Percentiles rank a stretch among this genome's conserved stretches.
Conservation (phyloP, 805 yeast species). For the Zygotorulaspora sp. region DNA sequence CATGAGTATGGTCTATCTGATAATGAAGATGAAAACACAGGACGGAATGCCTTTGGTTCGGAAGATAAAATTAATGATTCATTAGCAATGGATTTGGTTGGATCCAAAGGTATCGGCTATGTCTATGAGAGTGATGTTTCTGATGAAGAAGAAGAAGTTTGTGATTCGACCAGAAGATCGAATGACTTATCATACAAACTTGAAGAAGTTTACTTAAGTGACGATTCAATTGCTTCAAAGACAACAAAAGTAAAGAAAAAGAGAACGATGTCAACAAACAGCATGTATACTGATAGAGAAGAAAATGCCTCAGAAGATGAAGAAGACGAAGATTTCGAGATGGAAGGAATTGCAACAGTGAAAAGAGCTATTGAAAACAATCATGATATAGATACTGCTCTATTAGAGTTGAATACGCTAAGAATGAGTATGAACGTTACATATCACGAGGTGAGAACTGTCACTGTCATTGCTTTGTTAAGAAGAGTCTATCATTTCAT, state of each 20-base stretch:
- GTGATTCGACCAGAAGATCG: constrained; percentile 25
- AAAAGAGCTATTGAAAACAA: constrained; percentile 87
- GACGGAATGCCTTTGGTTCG: constrained; percentile 12
- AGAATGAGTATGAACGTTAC: constrained; percentile 97
- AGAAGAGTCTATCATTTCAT: constrained; percentile 68
- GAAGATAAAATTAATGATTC: constrained; percentile 13
- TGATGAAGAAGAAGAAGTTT: constrained; percentile 30
- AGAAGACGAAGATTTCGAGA: constrained; percentile 71
- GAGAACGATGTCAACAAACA: constrained; percentile 40
- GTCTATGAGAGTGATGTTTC: constrained; percentile 37
- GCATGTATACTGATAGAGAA: constrained; percentile 44
- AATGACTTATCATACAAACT: constrained; percentile 43
- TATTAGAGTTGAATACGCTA: constrained; percentile 85
- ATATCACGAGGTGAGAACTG: constrained; percentile 84
- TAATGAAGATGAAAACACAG: constrained; percentile 28
- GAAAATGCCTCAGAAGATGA: constrained; percentile 41
- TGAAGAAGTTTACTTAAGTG: constrained; percentile 48
- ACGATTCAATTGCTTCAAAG: constrained; percentile 53
- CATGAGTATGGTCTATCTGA: constrained; percentile 33
- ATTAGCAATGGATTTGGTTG: constrained; percentile 31
- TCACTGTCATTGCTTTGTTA: constrained; percentile 70
- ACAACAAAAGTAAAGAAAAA: constrained; percentile 44
- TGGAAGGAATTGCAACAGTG: constrained; percentile 91
- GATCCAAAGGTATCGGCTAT: constrained; percentile 37
- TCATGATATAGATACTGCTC: constrained; percentile 90